Base-by-base conservation (phyloP, 495 filamentous ascomycete species). In the Xylaria grammica region DNA sequence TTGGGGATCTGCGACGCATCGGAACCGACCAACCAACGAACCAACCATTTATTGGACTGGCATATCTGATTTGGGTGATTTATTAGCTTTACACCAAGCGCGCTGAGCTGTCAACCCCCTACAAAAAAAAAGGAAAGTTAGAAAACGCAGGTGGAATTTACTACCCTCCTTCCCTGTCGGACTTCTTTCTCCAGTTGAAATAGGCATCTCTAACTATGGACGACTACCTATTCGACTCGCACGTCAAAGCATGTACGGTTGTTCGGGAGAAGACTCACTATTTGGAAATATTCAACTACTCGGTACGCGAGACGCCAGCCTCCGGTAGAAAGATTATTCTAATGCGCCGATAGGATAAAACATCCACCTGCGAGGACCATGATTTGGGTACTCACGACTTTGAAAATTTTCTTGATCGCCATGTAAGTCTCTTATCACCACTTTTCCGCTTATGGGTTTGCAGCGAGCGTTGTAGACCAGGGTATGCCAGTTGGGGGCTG, bases 231-330 rank as follows among this genome's bases (percentile, higher is more conserved):
- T 85, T 86, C 49, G 68, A 73, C 53, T 24, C 53, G 1, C 75
- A 82, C 52, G 74, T 86, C 49, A 59, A 70, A 2, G 45, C 74
- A n/a, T 85, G 78, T 67, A 74, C 72, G 49, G 57, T 67, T 15
- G 81, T 85, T 13, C 54, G 67, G 24, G 84, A 86, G 65, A 71
- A 68, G 20, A 85, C 83, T 20, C 74, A 72, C 32, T 86, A 84
- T 64, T 65, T 86, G 20, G 83, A 86, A 73, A 83, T 86, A 34
- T 75, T 83, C 61, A 81, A 81, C 42, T 86, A 85, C 65, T 80
- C 82, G 60, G 84, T 86, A 69, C 53, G 82, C 72, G 8, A 9
- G 27, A 27, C 17, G 36, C 13, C 13, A 45, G 24, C 11, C 45
- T 53, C 22, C n/a, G n/a, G n/a, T n/a, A n/a, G n/a, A n/a, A n/a